A percentile compares a stretch with the other conserved stretches of the same genome.
Evolutionary conservation across 1,284 basidiomycete genomes (phyloP).

Genomic region (Porodaedalea pini): DNA sequence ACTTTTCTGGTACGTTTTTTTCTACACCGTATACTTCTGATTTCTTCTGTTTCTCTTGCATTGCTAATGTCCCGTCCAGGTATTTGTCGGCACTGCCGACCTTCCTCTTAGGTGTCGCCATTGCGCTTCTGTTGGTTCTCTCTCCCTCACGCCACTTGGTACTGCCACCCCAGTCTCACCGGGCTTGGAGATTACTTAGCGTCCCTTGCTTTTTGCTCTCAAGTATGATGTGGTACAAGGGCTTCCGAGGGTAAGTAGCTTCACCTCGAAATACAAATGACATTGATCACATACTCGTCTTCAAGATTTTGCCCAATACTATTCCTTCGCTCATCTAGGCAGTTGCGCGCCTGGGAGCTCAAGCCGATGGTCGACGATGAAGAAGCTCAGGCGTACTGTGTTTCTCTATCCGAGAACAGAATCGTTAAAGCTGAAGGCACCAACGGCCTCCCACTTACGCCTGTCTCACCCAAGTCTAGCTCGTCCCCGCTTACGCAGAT

Average conservation of each 20-base stretch:
- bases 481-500: not conserved
- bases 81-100: slow-evolving; percentile 5
- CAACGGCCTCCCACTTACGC: slow-evolving; percentile 5
- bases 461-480: not conserved
- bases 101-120: slow-evolving; percentile 29
- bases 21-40: slow-evolving; percentile 25
- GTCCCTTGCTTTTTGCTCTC: slow-evolving; percentile 33
- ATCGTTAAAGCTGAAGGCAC: not conserved
- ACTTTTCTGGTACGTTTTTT: slow-evolving; percentile 33
- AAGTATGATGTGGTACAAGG: slow-evolving; percentile 35
- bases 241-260: slow-evolving; percentile 34
- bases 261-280: too few relatives aligned
- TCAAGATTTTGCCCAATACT: slow-evolving; percentile 37
- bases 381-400: slow-evolving; percentile 29
- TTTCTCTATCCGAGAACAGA: not conserved
- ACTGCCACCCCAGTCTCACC: slow-evolving; percentile 28
- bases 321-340: slow-evolving; percentile 32
- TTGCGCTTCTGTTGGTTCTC: slow-evolving; percentile 29
- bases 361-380: slow-evolving; percentile 33
- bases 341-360: slow-evolving; percentile 24
- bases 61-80: not conserved
- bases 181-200: slow-evolving; percentile 34
- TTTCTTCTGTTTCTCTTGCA: not conserved
- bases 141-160: slow-evolving; percentile 10
- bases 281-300: not conserved